Conservation (phyloP, 2,329 filamentous ascomycete genomes). For the Akanthomyces muscarius region DNA sequence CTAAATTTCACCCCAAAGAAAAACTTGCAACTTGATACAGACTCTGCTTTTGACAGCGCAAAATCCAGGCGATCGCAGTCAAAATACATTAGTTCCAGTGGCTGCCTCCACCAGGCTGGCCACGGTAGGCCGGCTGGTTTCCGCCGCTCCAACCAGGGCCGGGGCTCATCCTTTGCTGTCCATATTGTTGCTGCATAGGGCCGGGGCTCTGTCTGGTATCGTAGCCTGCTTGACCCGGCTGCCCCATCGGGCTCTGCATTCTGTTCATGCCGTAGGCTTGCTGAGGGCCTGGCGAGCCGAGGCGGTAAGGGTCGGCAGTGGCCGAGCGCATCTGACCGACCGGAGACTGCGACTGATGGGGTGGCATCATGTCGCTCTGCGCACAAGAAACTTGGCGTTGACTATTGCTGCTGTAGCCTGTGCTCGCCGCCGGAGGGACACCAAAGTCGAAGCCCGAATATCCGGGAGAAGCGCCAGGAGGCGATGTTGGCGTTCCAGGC, state of each 20-base stretch:
- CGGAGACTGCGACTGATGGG: constrained; percentile 3
- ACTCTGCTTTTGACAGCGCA: not conserved
- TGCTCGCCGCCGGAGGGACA: not conserved
- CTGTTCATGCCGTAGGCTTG: constrained; percentile 16
- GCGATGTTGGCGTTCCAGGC: constrained; percentile 11
- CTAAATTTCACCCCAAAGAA: constrained; percentile 5
- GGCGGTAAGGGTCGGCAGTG: constrained; percentile 17
- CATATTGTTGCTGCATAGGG: constrained; percentile 13
- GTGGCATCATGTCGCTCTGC: constrained; percentile 10
- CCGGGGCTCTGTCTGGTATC: constrained; percentile 13
- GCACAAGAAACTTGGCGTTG: constrained; percentile 16
- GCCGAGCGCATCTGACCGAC: constrained; percentile 2
- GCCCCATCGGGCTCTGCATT: constrained; percentile 18
- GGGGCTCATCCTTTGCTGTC: constrained; percentile 13
- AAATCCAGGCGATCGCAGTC: not conserved
- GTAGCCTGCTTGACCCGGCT: constrained; percentile 13
- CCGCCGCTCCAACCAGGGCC: constrained; percentile 8
- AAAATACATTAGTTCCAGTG: constrained; percentile 6
- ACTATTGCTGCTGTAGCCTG: not conserved
- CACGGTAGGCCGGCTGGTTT: constrained; percentile 12
- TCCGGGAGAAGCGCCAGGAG: not conserved
- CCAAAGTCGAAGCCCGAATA: constrained; percentile 16
- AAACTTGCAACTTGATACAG: not conserved
- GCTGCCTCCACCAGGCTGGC: constrained; percentile 8
- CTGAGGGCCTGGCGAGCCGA: constrained; percentile 20